Evolutionary conservation across 306 rosid genomes (phyloP).

Genomic region (Cucumis sativus): Cucumber_9930_V3 NC_026655.2:2474501-2475000

Average conservation of each 20-base stretch:
- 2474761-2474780: not conserved
- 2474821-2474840: not conserved
- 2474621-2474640: no score
- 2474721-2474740: not conserved
- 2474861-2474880: not conserved
- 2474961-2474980: no score
- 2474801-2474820: no score
- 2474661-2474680: no score
- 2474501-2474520: not conserved
- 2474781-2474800: not conserved
- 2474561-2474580: not conserved
- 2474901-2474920: no score
- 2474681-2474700: not conserved
- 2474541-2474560: not conserved
- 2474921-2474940: no score
- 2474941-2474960: no score
- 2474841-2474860: not conserved
- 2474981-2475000: no score
- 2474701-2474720: not conserved
- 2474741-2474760: not conserved
- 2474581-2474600: not conserved
- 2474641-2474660: no score
- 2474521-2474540: not conserved
- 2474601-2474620: not conserved
- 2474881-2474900: no score